Base-by-base conservation (phyloP, 2,329 filamentous ascomycete genomes). In the Colletotrichum chlorophyti region DNA sequence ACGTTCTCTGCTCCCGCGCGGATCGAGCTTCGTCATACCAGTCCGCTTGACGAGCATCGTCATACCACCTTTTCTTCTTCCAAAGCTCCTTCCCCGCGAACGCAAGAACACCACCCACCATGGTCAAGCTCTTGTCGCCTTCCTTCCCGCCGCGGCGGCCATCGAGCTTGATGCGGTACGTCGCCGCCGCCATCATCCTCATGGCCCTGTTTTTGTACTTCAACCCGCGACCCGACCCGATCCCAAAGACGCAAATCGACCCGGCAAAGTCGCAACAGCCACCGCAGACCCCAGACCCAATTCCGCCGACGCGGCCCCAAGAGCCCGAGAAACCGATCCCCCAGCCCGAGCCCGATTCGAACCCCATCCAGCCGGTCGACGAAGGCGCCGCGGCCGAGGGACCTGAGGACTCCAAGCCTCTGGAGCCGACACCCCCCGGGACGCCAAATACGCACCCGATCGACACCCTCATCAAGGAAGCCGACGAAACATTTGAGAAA, bases 171-270 rank as follows among this genome's bases (percentile, higher is more conserved):
- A 86, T 91, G 53, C 80, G 87, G 50, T 82, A 83, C 66, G 89
- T 89, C 64, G 79, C 91, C 3, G 72, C 80, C 27, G 74, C 83
- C 17, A 90, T 88, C 6, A 86, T 91, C 60, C 57, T 87, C 53
- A 43, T 73, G 46, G 63, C 60, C 23, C 55, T 73, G 11, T 62
- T 74, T 54, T 74, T 70, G 58, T 74, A 73, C 66, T 27, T 63
- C 61, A 45, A 62, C 53, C 55, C 50, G 61, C 37, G 57, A 23
- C 37, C n/a, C n/a, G n/a, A 53, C 49, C n/a, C 49, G 38, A 32
- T 51, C 54, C 31, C 65, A 5, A 11, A 32, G 29, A 45, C 58
- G 6, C 38, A 35, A 17, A 27, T 47, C 2, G 27, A 46, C 3
- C 27, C 51, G 5, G 52, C 60, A 14, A 60, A 43, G 32, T 41